Evolutionary conservation across 352 stramenopile genomes (phyloP), one percentile per base, ranked within the genome.

Genomic region (Chrysophaeum taylorii): DNA sequence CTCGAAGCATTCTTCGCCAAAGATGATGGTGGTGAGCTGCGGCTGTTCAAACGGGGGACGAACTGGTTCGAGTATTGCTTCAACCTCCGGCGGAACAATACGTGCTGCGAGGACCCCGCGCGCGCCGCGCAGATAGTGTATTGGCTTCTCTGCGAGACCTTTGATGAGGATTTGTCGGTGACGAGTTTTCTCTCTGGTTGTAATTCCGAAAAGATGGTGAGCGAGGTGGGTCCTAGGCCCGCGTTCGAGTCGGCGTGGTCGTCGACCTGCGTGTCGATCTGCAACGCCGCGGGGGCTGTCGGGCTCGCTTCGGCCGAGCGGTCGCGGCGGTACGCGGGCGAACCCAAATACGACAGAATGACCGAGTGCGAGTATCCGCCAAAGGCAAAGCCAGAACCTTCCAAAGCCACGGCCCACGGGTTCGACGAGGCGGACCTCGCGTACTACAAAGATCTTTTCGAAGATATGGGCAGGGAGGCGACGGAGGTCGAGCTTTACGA

Each of bases 401-500:
- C n/a, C n/a, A n/a, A n/a, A n/a, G n/a, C n/a, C 76, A 80, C 73
- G 68, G 94, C 94, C 9, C 82, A 99, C 42, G 94, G 92, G 35
- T 98, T 99, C 76, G 96, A 99, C 81, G 93, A 98, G 50, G 97
- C 92, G 86, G 96, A 99, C 81, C 81, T 99, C 54, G 86, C 98
- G 74, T 99, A 97, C 84, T 99, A 99, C 82, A 88, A 95, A 1
- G 85, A 92, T 36, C 83, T 99, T 21, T 99, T 92, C 78, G 83
- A 82, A 82, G 86, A 98, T 74, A 84, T 99, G 45, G 80, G 86
- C 42, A 87, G 96, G 41, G 88, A 99, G 80, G 95, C 96, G 57
- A 99, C 94, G 5, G 94, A 98, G 80, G 95, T 99, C 57, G 96
- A 99, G 84, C 98, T 94, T 76, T 99, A 99, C 78, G 95, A 99